Conservation (phyloP, 2,329 filamentous ascomycete genomes). For the Calycina herbarum region DNA sequence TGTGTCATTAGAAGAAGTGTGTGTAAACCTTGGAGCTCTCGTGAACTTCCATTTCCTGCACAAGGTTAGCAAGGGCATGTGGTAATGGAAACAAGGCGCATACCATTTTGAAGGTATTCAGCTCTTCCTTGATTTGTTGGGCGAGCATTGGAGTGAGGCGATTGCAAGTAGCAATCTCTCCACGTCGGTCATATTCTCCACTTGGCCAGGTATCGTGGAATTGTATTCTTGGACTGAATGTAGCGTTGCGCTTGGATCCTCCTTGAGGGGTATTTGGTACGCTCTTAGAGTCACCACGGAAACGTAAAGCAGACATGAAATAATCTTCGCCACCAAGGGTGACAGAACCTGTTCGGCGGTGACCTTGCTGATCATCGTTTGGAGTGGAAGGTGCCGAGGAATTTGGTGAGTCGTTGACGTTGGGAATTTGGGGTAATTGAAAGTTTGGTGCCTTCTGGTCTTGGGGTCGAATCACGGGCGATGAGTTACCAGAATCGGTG, state of each 20-base stretch:
- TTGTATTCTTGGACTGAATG: constrained; percentile 88
- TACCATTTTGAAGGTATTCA: constrained; percentile 99
- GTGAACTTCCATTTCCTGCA: constrained; percentile 98
- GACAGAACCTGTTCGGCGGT: constrained; percentile 68
- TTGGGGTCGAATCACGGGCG: constrained; percentile 63
- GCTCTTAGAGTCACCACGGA: constrained; percentile 76
- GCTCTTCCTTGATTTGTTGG: constrained; percentile 98
- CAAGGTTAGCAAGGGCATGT: constrained; percentile 41
- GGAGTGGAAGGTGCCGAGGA: constrained; percentile 89
- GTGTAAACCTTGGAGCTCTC: constrained; percentile 99
- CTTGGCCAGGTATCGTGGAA: constrained; percentile 97
- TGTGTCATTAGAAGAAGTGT: constrained; percentile 87
- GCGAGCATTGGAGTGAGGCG: constrained; percentile 94
- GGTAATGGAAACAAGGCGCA: constrained; percentile 36
- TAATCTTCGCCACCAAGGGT: constrained; percentile 80
- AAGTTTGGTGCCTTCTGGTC: constrained; percentile 56
- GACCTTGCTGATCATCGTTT: constrained; percentile 69
- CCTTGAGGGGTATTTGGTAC: constrained; percentile 76
- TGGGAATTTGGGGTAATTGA: constrained; percentile 61
- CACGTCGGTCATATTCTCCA: constrained; percentile 92
- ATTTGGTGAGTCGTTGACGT: constrained; percentile 73
- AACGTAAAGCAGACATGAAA: constrained; percentile 75
- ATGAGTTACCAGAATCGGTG: constrained; percentile 61
- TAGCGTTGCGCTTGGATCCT: constrained; percentile 58
- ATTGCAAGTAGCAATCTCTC: constrained; percentile 97